These are phyloP conservation scores for Pisolithus orientalis DNA, from an alignment of 768 basidiomycete genomes.

Conservation along the genomic window DNA sequence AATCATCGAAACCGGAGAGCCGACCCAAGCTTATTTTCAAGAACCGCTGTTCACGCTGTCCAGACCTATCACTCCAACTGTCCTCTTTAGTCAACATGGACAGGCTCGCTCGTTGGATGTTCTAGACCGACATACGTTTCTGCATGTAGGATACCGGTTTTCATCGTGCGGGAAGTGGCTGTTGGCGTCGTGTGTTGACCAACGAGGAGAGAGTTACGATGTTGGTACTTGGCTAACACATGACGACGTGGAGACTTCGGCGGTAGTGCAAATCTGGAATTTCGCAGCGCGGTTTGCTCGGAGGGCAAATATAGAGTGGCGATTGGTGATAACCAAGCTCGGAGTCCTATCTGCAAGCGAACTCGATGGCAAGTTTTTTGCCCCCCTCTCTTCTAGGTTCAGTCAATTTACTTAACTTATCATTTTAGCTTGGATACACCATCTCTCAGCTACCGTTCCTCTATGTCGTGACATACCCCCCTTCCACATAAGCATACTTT, in stretches of 20 bases:
- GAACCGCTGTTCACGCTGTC: constrained; percentile 63
- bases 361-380: constrained; percentile 49
- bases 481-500: constrained; percentile 54
- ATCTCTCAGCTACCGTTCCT: constrained; percentile 38
- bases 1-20: constrained; percentile 36
- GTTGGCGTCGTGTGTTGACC: constrained; percentile 66
- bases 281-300: constrained; percentile 58
- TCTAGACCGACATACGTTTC: constrained; percentile 50
- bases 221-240: constrained; percentile 62
- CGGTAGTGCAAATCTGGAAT: constrained; percentile 61
- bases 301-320: constrained; percentile 74
- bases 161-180: constrained; percentile 73
- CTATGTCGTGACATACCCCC: constrained; percentile 38
- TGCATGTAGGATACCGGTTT: constrained; percentile 72
- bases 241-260: constrained; percentile 38
- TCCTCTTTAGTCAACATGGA: constrained; percentile 34
- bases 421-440: constrained; percentile 57
- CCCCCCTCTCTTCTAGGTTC: constrained; percentile 1
- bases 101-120: constrained; percentile 42
- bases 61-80: constrained; percentile 31
- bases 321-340: constrained; percentile 63
- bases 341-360: constrained; percentile 57
- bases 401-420: not conserved
- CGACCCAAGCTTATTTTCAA: constrained; percentile 47
- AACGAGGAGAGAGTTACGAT: constrained; percentile 72